These are phyloP conservation scores for Kentomonas sorsogonicus DNA, from an alignment of 208 protist species.

Conservation along the genomic window DNA sequence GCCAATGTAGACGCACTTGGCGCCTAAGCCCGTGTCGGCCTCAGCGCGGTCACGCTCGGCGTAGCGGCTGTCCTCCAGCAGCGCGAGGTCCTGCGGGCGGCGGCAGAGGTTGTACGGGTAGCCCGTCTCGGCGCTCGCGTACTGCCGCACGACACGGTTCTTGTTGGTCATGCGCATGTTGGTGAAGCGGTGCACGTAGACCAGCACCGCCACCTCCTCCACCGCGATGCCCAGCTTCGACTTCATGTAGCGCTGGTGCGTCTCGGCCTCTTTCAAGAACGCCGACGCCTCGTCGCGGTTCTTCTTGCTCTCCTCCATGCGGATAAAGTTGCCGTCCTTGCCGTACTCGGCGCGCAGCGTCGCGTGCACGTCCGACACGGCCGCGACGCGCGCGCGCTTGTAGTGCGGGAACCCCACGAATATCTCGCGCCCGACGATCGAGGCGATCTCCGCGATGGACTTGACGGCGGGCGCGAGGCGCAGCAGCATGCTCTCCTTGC, in stretches of 20 bases:
- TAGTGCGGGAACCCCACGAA: constrained; percentile 86
- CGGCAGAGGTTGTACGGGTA: constrained; percentile 68
- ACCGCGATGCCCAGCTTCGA: constrained; percentile 71
- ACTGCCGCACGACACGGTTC: constrained; percentile 57
- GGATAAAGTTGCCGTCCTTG: constrained; percentile 50
- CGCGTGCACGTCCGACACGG: constrained; percentile 46
- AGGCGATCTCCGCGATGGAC: constrained; percentile 24
- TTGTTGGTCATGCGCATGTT: constrained; percentile 60
- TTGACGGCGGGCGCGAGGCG: constrained; percentile 26
- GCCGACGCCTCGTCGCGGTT: constrained; percentile 56
- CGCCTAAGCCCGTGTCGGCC: constrained; percentile 41
- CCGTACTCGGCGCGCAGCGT: constrained; percentile 47
- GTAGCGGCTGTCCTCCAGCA: constrained; percentile 72
- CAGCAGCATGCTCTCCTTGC: constrained; percentile 74
- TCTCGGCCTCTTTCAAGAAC: constrained; percentile 68
- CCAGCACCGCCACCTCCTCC: constrained; percentile 46
- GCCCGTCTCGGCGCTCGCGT: constrained; percentile 67
- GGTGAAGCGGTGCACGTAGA: constrained; percentile 81
- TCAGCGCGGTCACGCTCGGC: constrained; percentile 56
- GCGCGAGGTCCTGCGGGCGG: constrained; percentile 44
- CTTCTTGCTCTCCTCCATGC: constrained; percentile 41
- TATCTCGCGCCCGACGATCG: constrained; percentile 72
- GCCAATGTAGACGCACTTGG: constrained; percentile 67
- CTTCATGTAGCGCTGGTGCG: constrained; percentile 70
- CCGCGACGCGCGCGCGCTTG: constrained; percentile 74